Evolutionary conservation across 1,284 basidiomycete genomes (phyloP), one percentile per base, ranked within the genome.

Genomic region (Peniophora sp.): DNA sequence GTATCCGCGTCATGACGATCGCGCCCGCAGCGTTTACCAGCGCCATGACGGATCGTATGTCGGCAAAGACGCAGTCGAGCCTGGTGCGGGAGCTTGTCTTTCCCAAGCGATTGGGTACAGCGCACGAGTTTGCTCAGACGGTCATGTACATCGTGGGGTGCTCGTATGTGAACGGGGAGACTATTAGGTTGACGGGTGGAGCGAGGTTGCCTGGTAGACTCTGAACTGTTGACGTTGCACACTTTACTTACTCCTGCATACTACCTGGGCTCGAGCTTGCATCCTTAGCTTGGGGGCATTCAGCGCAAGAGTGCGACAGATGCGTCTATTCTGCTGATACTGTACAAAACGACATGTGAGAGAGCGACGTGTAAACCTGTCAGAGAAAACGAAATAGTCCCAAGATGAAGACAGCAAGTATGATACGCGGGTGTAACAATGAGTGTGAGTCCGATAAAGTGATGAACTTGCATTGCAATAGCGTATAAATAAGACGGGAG

Each of bases 111-210:
- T 34, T 58, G 43, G 58, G 58, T 17, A 50, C 39, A 14, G 46
- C 74, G 0, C 57, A 61, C 14, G 78, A 80, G 58, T 79, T 80
- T 55, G 73, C 75, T 8, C 68, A 71, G 56, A 78, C 77, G 1
- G 70, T 78, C 12, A 65, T 69, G 41, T 80, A 75, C 73, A 68
- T 75, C 39, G 53, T 79, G 47, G 75, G 78, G 52, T 73, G 72
- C 56, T 62, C 69, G 5, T 80, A 76, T 63, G 70, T 79, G 35
- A 81, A 81, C 59, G 78, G 78, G n/a, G 78, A 80, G 62, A 75
- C 72, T 3, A 64, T 79, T 20, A 64, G 76, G 52, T 61, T 81
- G 54, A 79, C 74, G 52, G 78, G 75, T 11, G 76, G 64, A 17
- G 55, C 54, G 20, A 57, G 65, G 47, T 49, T 68, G 42, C 53